Conservation (phyloP, 2,329 filamentous ascomycete species). For the Neofusicoccum umdonicola region DNA sequence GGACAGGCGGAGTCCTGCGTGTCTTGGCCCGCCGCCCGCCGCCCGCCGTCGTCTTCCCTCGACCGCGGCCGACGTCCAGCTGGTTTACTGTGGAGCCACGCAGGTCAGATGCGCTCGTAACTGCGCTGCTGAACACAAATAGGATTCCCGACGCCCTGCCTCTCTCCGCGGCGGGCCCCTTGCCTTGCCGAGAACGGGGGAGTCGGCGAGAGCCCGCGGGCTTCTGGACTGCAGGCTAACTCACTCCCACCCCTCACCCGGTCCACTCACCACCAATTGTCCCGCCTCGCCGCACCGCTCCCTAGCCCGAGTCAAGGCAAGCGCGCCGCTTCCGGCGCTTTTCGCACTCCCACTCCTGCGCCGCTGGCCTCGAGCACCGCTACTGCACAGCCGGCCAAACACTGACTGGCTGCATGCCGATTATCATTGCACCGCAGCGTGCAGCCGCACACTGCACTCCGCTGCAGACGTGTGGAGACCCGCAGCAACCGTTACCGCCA, state of each 20-base stretch:
- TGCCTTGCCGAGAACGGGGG: background rate
- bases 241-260: background rate
- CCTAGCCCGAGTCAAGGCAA: conserved; percentile 8
- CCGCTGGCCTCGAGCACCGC: conserved; percentile 4
- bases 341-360: background rate
- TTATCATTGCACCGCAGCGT: conserved; percentile 6
- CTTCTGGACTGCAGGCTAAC: background rate
- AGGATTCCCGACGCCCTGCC: background rate
- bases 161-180: background rate
- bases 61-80: background rate
- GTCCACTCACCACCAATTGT: background rate
- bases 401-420: conserved; percentile 5
- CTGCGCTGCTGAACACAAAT: background rate
- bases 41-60: background rate
- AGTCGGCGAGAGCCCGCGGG: background rate
- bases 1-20: background rate
- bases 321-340: background rate
- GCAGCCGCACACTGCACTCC: background rate
- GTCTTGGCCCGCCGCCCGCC: too few relatives aligned
- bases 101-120: background rate
- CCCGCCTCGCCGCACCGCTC: background rate
- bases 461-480: conserved; percentile 7
- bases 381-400: background rate
- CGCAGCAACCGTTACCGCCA: conserved; percentile 12
- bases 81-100: background rate